A percentile compares a stretch with the other conserved stretches of the same genome.
These are phyloP conservation scores for Candida hungchunana DNA, from an alignment of 805 yeast species.

Conservation along the genomic window DNA sequence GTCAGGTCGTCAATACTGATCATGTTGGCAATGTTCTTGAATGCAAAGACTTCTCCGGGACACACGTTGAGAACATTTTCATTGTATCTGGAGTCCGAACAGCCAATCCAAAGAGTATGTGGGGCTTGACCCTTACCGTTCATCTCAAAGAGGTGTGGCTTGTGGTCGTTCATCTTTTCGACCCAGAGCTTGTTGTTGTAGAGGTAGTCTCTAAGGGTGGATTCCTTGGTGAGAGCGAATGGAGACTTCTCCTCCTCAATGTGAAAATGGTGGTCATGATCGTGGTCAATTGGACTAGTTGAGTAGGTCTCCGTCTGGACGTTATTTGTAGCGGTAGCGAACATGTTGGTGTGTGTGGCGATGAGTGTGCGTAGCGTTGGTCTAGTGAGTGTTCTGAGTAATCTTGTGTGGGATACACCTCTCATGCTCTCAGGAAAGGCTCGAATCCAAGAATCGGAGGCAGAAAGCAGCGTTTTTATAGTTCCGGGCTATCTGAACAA, in stretches of 20 bases:
- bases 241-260: slow-evolving; percentile 18
- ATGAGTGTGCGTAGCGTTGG: neutral
- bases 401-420: neutral
- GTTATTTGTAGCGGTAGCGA: slow-evolving; percentile 6
- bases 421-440: slow-evolving; percentile 3
- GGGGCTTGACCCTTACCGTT: slow-evolving; percentile 88
- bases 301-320: slow-evolving; percentile 7
- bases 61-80: slow-evolving; percentile 70
- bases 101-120: slow-evolving; percentile 90
- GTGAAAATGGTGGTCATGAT: slow-evolving; percentile 11
- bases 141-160: slow-evolving; percentile 24
- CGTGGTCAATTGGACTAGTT: slow-evolving; percentile 2
- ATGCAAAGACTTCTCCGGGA: slow-evolving; percentile 90
- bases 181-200: slow-evolving; percentile 43
- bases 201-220: slow-evolving; percentile 45
- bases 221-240: slow-evolving; percentile 38
- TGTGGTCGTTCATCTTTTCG: slow-evolving; percentile 31
- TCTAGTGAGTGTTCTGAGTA: neutral
- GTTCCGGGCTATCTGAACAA: neutral
- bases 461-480: neutral
- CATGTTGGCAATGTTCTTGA: slow-evolving; percentile 83
- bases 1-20: slow-evolving; percentile 65
- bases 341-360: slow-evolving; percentile 5
- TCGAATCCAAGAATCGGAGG: neutral
- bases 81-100: slow-evolving; percentile 88